phyloP scores from a whole-genome alignment of 2,329 filamentous ascomycete genomes.

The Chaetomium sp. region DNA sequence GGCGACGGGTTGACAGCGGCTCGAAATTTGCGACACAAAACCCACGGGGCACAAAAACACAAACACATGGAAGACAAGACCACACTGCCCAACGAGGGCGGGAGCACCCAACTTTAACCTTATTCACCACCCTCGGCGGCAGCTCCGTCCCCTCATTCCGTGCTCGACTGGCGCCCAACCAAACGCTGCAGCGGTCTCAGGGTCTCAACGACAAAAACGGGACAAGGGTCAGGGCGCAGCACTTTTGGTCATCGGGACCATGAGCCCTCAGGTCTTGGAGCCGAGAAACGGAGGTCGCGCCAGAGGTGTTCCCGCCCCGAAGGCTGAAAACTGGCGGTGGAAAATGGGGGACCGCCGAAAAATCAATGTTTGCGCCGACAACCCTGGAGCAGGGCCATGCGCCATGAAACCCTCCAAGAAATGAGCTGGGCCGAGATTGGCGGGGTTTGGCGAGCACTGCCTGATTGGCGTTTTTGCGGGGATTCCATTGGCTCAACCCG shows the following conservation, averaged over 20 bases:
- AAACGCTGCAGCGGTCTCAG: slow-evolving; percentile 2
- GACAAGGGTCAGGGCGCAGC: not conserved
- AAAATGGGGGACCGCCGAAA: not conserved
- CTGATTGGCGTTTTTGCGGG: slow-evolving; percentile 20
- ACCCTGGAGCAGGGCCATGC: not conserved
- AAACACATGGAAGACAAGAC: not conserved
- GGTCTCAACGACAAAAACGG: not conserved
- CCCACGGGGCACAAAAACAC: not conserved
- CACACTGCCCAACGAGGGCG: not conserved
- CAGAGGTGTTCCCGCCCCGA: not conserved
- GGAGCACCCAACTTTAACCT: not conserved
- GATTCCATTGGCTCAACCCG: slow-evolving; percentile 13
- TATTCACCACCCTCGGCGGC: slow-evolving; percentile 6
- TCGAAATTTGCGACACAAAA: not conserved
- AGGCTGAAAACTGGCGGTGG: not conserved
- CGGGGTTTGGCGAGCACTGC: slow-evolving; percentile 20
- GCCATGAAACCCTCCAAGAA: slow-evolving; percentile 11
- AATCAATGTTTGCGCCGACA: not conserved
- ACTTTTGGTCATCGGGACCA: not conserved
- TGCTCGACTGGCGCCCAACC: not conserved
- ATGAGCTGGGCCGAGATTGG: slow-evolving; percentile 13
- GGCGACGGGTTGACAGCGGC: not conserved
- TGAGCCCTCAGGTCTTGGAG: not conserved
- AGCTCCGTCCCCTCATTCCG: slow-evolving; percentile 8
- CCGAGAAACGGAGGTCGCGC: not conserved